Evolutionary conservation across 2,329 filamentous ascomycete species (phyloP), one percentile per base, ranked within the genome.

Genomic region (Herpomyces periplanetae): DNA sequence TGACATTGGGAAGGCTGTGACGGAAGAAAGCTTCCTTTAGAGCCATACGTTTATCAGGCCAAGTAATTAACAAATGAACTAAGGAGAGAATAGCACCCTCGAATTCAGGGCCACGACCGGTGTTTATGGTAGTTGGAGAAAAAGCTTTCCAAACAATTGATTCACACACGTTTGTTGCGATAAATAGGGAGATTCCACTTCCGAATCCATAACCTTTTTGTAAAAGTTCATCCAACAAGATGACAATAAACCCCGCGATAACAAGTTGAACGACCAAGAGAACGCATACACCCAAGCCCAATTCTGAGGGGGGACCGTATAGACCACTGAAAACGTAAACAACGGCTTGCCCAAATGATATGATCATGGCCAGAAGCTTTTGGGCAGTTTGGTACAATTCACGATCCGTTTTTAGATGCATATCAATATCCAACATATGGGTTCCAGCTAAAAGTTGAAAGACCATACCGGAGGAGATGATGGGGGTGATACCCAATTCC

Each of bases 121-220:
- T 96, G 56, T 96, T 96, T 49, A 91, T 84, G 38, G 80, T 91
- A 24, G 73, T 91, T 22, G 84, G 84, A 20, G 75, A 91, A 53
- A 96, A 91, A 20, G 84, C 80, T 55, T 88, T 88, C 80, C 80
- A 96, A 48, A 96, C 65, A 42, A 96, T 96, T 22, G 75, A 88
- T 52, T 96, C 80, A 66, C 80, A 96, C 37, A 96, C 91, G 56
- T 91, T 91, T 49, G 80, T 96, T 30, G 80, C 80, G 39, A 96
- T 96, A 55, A 96, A 96, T 27, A 96, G 65, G 18, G 75, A 91
- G 41, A 96, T 96, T 46, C 80, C 80, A 38, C 68, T 85, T 44
- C 80, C 80, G 28, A 96, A 63, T 43, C 80, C 80, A 36, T 96
- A 96, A 30, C 80, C 80, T 58, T 96, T 96, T 49, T 96, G 84